phyloP scores from a whole-genome alignment of 352 stramenopile genomes.

The Globisporangium apiculatum region DNA sequence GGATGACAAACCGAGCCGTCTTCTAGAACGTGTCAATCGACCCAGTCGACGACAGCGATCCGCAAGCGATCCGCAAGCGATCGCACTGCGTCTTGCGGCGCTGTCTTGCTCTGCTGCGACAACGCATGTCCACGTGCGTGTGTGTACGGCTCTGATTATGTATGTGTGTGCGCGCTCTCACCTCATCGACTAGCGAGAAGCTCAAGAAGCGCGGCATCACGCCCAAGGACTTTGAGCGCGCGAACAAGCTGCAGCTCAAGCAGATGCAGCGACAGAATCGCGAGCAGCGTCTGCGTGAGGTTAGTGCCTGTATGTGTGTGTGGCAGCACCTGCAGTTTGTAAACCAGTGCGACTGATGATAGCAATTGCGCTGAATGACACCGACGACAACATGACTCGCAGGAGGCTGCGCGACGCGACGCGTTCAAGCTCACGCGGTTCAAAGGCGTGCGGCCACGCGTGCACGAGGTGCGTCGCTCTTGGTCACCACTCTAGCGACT shows the following conservation, averaged over 20 bases:
- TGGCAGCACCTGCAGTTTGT: no score
- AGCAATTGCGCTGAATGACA: no score
- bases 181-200: constrained; percentile 31
- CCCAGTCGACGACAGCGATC: neutral
- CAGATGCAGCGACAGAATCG: constrained; percentile 52
- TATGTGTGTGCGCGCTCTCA: neutral
- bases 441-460: constrained; percentile 42
- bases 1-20: neutral
- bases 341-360: no score
- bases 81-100: neutral
- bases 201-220: constrained; percentile 40
- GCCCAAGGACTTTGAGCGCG: constrained; percentile 54
- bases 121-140: neutral
- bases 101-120: neutral
- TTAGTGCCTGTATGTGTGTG: constrained; percentile 2
- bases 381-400: neutral
- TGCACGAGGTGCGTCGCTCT: constrained; percentile 23
- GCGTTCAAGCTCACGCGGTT: constrained; percentile 66
- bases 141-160: neutral
- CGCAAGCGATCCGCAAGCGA: no score
- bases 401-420: constrained; percentile 31
- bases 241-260: constrained; percentile 60
- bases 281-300: constrained; percentile 36
- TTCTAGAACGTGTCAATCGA: neutral
- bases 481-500: neutral